These are phyloP conservation scores for Zymoseptoria brevis DNA, from an alignment of 2,329 filamentous ascomycete species.

Conservation along the genomic window DNA sequence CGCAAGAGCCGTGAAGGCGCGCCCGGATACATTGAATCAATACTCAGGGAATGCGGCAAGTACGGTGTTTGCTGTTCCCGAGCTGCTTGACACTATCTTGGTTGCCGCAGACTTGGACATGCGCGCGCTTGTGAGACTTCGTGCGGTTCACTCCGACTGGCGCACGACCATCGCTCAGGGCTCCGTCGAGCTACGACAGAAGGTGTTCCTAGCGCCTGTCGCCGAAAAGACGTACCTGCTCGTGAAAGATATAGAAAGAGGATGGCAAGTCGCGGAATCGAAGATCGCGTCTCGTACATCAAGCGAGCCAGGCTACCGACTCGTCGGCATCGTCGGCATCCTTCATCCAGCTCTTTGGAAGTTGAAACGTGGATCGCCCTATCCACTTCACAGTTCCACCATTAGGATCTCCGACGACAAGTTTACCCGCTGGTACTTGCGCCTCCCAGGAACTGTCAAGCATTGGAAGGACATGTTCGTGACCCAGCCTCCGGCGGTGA, in stretches of 20 bases:
- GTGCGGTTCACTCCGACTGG: not conserved
- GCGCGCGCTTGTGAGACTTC: not conserved
- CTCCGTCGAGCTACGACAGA: not conserved
- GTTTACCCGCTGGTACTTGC: not conserved
- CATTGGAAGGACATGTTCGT: not conserved
- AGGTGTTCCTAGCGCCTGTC: not conserved
- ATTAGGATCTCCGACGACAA: not conserved
- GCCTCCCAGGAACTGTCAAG: not conserved
- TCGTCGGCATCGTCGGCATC: not conserved
- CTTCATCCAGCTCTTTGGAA: not conserved
- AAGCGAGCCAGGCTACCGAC: not conserved
- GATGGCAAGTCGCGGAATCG: not conserved
- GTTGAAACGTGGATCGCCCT: no score
- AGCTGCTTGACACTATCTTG: not conserved
- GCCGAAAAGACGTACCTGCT: not conserved
- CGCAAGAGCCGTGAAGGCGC: not conserved
- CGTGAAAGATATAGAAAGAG: not conserved
- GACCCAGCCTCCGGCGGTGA: not conserved
- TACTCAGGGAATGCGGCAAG: not conserved
- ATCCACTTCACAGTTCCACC: no score
- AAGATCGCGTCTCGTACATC: not conserved
- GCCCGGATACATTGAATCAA: not conserved
- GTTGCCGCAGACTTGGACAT: not conserved
- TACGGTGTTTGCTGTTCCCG: not conserved
- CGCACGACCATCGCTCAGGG: not conserved